phyloP scores from a whole-genome alignment of 1,139 yeast genomes.

The Yamadazyma membranifaciens region DNA sequence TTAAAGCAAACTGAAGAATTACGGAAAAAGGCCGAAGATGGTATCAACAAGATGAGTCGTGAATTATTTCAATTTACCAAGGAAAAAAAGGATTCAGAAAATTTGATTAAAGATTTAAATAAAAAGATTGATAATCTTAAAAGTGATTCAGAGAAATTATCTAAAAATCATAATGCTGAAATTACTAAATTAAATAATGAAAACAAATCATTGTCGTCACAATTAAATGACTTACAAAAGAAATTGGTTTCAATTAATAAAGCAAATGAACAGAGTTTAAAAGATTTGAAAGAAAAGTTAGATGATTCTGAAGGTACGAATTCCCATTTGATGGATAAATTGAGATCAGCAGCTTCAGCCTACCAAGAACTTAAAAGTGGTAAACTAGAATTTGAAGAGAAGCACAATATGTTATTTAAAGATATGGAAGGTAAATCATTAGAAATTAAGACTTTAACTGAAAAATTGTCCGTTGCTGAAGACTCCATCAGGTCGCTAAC shows the following conservation, averaged over 20 bases:
- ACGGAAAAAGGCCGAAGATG: conserved; percentile 76
- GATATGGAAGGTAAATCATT: conserved; percentile 4
- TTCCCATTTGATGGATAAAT: conserved; percentile 40
- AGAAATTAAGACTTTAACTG: conserved; percentile 2
- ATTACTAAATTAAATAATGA: conserved; percentile 22
- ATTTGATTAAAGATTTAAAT: conserved; percentile 37
- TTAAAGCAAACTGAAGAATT: conserved; percentile 34
- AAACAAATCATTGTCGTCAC: conserved; percentile 22
- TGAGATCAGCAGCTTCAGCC: conserved; percentile 46
- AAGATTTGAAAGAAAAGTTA: conserved; percentile 22
- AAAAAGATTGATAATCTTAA: conserved; percentile 34
- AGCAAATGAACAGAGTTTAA: conserved; percentile 16
- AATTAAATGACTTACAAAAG: conserved; percentile 23
- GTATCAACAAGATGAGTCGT: conserved; percentile 86
- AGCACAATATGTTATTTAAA: conserved; percentile 7
- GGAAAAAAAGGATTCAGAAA: conserved; percentile 55
- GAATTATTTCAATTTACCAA: conserved; percentile 69
- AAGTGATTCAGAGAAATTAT: conserved; percentile 19
- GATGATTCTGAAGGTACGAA: conserved; percentile 35
- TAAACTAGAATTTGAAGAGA: conserved; percentile 19
- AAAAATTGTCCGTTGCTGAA: conserved; percentile 2
- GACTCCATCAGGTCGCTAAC: conserved; percentile 1
- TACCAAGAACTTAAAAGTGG: conserved; percentile 38
- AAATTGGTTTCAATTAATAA: conserved; percentile 14
- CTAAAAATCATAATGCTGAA: conserved; percentile 23